Percentiles rank a stretch among this genome's conserved stretches.
These are phyloP conservation scores for Didymella pinodella DNA, from an alignment of 2,329 filamentous ascomycete genomes.

Conservation along the genomic window DNA sequence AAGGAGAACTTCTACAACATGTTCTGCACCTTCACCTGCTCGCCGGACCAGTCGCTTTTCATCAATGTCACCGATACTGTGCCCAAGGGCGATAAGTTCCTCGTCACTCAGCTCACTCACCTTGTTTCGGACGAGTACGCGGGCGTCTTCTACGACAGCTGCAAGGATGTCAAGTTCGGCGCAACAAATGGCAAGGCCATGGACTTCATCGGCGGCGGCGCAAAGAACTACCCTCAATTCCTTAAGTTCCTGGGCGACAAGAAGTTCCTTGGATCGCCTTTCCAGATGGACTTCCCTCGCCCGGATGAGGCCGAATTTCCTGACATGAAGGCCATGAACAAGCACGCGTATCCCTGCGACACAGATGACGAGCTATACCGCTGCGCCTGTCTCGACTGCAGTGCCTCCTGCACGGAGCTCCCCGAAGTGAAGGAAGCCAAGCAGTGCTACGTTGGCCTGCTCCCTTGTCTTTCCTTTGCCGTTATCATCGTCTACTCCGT, in stretches of 20 bases:
- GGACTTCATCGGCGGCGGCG: constrained; percentile 93
- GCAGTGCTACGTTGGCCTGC: constrained; percentile 80
- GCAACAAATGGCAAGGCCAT: constrained; percentile 93
- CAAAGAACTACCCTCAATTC: constrained; percentile 86
- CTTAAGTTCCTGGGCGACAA: constrained; percentile 93
- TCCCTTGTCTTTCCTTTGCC: constrained; percentile 94
- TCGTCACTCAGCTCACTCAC: constrained; percentile 92
- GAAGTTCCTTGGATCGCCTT: constrained; percentile 89
- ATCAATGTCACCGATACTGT: constrained; percentile 85
- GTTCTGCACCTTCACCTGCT: constrained; percentile 98
- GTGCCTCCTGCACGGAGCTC: constrained; percentile 81
- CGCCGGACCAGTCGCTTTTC: constrained; percentile 93
- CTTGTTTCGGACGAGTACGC: constrained; percentile 85
- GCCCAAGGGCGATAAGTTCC: constrained; percentile 65
- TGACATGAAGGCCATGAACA: constrained; percentile 74
- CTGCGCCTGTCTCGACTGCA: constrained; percentile 94
- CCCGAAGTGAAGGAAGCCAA: constrained; percentile 74
- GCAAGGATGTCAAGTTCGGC: constrained; percentile 98
- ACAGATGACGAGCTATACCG: constrained; percentile 84
- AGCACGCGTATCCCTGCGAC: constrained; percentile 85
- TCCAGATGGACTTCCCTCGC: constrained; percentile 93
- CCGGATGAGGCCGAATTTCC: constrained; percentile 66
- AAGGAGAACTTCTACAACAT: constrained; percentile 98
- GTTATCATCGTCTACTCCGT: constrained; percentile 86
- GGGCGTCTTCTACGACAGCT: constrained; percentile 90